These are phyloP conservation scores for Yamadazyma jaroonii DNA, from an alignment of 1,139 yeast species.

Conservation along the genomic window DNA sequence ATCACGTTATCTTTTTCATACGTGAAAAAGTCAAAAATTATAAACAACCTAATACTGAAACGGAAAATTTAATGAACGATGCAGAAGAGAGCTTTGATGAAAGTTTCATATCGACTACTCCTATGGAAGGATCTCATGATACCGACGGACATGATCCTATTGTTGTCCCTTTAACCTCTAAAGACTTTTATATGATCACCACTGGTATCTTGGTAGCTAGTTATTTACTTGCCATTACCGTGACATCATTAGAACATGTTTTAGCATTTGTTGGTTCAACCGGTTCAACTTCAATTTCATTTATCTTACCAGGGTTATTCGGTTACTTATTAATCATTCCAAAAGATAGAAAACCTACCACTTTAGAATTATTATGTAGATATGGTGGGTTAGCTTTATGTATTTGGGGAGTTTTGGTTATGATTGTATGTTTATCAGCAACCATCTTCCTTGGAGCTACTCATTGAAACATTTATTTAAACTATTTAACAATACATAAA, in stretches of 20 bases:
- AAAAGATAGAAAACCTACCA: slow-evolving; percentile 33
- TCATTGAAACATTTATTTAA: slow-evolving; percentile 20
- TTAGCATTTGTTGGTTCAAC: slow-evolving; percentile 93
- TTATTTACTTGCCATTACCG: slow-evolving; percentile 72
- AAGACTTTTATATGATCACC: slow-evolving; percentile 63
- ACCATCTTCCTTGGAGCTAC: slow-evolving; percentile 65
- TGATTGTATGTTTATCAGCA: slow-evolving; percentile 75
- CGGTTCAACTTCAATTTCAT: slow-evolving; percentile 91
- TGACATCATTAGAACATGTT: slow-evolving; percentile 78
- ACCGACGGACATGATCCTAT: slow-evolving; percentile 50
- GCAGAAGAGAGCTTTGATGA: slow-evolving; percentile 33
- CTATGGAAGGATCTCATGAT: slow-evolving; percentile 50
- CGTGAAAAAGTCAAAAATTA: slow-evolving; percentile 7
- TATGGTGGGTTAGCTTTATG: slow-evolving; percentile 60
- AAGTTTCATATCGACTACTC: slow-evolving; percentile 44
- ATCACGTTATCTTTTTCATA: slow-evolving; percentile 58
- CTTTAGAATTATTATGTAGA: slow-evolving; percentile 44
- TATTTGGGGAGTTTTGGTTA: slow-evolving; percentile 75
- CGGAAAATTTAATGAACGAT: slow-evolving; percentile 9
- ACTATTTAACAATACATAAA: too few species aligned
- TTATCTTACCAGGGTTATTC: slow-evolving; percentile 88
- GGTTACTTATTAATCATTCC: slow-evolving; percentile 67
- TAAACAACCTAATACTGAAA: not conserved
- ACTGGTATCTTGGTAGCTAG: slow-evolving; percentile 57
- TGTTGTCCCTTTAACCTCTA: slow-evolving; percentile 52